A percentile compares a stretch with the other conserved stretches of the same genome.
Conservation (phyloP, 306 rosid species). For the Corylus avellana region DNA sequence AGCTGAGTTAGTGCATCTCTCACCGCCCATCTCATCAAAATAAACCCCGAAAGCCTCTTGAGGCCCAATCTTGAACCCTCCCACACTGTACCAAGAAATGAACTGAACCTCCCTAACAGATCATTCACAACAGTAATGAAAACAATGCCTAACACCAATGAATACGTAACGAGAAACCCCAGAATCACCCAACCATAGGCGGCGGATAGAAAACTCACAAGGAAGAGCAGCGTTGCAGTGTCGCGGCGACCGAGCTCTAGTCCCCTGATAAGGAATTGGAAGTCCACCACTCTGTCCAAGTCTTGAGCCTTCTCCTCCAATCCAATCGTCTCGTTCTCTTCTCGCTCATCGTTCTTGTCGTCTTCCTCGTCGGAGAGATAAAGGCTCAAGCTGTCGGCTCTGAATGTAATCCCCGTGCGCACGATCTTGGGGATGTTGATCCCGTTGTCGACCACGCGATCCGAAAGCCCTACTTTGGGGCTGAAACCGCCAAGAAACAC, state of each 20-base stretch:
- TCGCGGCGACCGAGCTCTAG: conserved; percentile 78
- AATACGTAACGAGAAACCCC: conserved; percentile 79
- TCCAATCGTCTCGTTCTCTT: conserved; percentile 28
- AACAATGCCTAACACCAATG: conserved; percentile 87
- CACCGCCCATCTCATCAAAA: conserved; percentile 95
- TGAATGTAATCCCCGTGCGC: conserved; percentile 64
- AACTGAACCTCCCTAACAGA: conserved; percentile 67
- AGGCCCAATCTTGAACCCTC: conserved; percentile 89
- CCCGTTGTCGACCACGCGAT: conserved; percentile 62
- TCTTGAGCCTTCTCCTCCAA: conserved; percentile 41
- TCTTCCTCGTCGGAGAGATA: conserved; percentile 27
- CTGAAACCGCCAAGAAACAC: conserved; percentile 42
- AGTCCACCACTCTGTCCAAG: conserved; percentile 49
- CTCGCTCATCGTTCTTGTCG: conserved; percentile 21
- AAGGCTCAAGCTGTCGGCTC: conserved; percentile 22
- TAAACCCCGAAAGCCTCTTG: conserved; percentile 91
- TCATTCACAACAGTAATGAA: conserved; percentile 68
- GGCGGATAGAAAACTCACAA: conserved; percentile 69
- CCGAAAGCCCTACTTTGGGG: conserved; percentile 60
- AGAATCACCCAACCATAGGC: conserved; percentile 87
- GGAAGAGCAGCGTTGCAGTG: conserved; percentile 61
- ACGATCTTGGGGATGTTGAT: conserved; percentile 68
- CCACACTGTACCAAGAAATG: conserved; percentile 62
- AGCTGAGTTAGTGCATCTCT: conserved; percentile 97
- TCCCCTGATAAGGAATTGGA: conserved; percentile 66